Conservation (phyloP, 148 eudicot genomes). For the Arbutus unedo region DNA sequence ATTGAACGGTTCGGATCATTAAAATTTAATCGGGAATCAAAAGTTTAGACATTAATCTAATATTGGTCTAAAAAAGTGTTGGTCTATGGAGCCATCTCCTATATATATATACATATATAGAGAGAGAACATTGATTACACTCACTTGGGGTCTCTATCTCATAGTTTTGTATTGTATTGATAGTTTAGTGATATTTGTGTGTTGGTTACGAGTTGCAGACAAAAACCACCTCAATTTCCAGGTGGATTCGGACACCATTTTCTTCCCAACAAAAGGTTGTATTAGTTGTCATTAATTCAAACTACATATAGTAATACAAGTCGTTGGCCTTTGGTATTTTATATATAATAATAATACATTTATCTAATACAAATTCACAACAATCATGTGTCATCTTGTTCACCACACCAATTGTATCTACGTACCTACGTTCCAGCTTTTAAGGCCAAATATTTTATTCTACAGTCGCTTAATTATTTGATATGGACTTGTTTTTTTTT, state of each 20-base stretch:
- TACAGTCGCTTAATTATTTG: too few relatives aligned
- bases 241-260: constrained; percentile 30
- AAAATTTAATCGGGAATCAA: too few relatives aligned
- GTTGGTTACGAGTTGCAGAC: constrained; percentile 18
- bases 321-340: constrained; percentile 9
- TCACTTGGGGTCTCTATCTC: constrained; percentile 14
- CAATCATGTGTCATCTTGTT: constrained; percentile 2
- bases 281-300: constrained; percentile 5
- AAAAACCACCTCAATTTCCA: constrained; percentile 37
- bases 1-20: too few relatives aligned
- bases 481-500: too few relatives aligned
- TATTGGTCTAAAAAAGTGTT: too few relatives aligned
- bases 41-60: too few relatives aligned
- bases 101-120: not conserved
- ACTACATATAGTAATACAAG: not conserved
- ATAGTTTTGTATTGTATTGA: not conserved
- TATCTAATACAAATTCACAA: not conserved
- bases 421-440: too few relatives aligned
- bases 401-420: not conserved
- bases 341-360: not conserved
- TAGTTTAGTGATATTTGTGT: not conserved
- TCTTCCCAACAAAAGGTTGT: constrained; percentile 16
- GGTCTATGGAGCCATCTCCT: too few relatives aligned
- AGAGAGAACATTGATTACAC: constrained; percentile 11
- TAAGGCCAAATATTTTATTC: too few relatives aligned